These are phyloP conservation scores for Moesziomyces antarcticus DNA, from an alignment of 1,284 basidiomycete species.

Conservation along the genomic window DNA sequence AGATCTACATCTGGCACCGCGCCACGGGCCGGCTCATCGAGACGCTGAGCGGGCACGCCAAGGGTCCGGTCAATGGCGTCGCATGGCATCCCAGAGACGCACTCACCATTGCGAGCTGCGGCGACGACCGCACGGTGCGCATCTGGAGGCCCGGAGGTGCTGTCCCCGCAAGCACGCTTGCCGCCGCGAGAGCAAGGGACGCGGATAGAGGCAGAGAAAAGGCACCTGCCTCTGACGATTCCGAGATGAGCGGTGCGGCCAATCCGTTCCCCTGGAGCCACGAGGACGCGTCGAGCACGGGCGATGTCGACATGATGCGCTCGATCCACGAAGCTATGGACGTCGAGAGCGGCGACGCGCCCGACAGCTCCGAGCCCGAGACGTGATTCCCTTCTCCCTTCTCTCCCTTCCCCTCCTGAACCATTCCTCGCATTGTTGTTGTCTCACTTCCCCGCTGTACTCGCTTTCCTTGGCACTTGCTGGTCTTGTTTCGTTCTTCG, in stretches of 20 bases:
- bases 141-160: conserved; percentile 56
- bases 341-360: conserved; percentile 14
- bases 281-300: conserved; percentile 21
- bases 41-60: conserved; percentile 82
- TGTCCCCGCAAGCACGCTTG: neutral
- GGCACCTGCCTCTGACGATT: conserved; percentile 39
- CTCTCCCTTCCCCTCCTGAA: neutral
- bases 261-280: conserved; percentile 50
- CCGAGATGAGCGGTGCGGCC: conserved; percentile 34
- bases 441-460: too few species aligned
- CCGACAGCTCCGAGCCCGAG: conserved; percentile 13
- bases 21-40: conserved; percentile 85
- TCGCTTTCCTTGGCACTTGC: too few species aligned
- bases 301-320: conserved; percentile 36
- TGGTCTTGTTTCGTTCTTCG: too few species aligned
- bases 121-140: conserved; percentile 63
- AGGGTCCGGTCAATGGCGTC: conserved; percentile 90
- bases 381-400: neutral
- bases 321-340: conserved; percentile 45
- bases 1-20: conserved; percentile 96
- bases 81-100: conserved; percentile 89
- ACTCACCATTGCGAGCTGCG: conserved; percentile 81
- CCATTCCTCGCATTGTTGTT: neutral
- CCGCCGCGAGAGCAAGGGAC: neutral
- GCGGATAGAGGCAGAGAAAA: conserved; percentile 2